phyloP scores from a whole-genome alignment of 1,139 yeast species.

The Blastobotrys illinoisensis region DNA sequence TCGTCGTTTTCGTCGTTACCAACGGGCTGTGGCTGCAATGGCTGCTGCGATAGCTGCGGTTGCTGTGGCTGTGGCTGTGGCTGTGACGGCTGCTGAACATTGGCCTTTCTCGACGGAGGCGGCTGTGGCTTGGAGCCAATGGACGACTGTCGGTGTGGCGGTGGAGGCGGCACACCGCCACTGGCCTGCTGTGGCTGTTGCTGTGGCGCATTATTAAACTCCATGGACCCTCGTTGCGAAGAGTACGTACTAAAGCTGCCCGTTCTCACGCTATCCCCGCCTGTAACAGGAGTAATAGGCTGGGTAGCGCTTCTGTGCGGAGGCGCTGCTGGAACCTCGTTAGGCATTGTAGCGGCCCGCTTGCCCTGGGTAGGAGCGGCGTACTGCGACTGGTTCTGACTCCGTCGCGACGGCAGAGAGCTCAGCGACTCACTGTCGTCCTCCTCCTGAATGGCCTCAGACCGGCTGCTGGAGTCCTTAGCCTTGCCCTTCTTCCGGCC shows the following conservation, averaged over 20 bases:
- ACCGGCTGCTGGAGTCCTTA: constrained; percentile 3
- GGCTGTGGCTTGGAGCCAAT: constrained; percentile 43
- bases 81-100: constrained; percentile 11
- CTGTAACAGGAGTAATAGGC: too few relatives aligned
- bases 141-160: constrained; percentile 9
- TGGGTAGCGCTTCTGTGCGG: background rate
- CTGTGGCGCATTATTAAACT: background rate
- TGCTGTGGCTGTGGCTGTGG: constrained; percentile 3
- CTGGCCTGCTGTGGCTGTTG: background rate
- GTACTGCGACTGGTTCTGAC: background rate
- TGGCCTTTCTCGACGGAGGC: constrained; percentile 64
- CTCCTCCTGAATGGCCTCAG: constrained; percentile 1
- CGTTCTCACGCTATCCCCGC: background rate
- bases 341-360: background rate
- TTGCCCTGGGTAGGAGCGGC: too few relatives aligned
- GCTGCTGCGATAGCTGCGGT: constrained; percentile 2
- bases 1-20: constrained; percentile 16
- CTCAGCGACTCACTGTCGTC: background rate
- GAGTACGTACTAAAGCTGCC: background rate
- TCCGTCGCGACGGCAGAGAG: background rate
- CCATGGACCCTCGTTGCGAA: background rate
- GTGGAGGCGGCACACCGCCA: constrained; percentile 4
- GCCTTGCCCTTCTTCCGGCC: constrained; percentile 39
- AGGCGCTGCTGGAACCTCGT: background rate
- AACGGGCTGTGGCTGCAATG: background rate